These are phyloP conservation scores for Ustilago sp. DNA, from an alignment of 1,284 basidiomycete species.

Conservation along the genomic window DNA sequence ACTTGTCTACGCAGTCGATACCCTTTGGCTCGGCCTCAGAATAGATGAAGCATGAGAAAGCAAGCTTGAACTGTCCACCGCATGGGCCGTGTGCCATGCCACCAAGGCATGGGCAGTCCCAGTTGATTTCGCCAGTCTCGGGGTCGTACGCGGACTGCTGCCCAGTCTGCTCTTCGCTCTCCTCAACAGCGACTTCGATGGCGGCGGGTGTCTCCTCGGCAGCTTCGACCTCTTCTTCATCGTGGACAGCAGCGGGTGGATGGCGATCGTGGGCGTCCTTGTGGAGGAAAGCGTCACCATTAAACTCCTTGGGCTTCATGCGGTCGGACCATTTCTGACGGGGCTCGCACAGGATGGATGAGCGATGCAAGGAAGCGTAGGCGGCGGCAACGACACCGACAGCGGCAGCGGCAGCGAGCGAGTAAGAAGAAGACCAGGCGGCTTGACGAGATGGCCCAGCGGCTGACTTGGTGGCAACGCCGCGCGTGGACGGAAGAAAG, in stretches of 20 bases:
- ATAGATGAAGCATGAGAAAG: conserved; percentile 96
- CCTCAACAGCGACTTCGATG: conserved; percentile 55
- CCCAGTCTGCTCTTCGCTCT: conserved; percentile 37
- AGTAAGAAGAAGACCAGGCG: conserved; percentile 24
- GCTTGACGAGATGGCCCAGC: conserved; percentile 28
- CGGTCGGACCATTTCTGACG: conserved; percentile 38
- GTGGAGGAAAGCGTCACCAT: conserved; percentile 39
- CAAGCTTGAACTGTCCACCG: conserved; percentile 90
- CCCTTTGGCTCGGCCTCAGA: conserved; percentile 97
- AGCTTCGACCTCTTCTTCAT: conserved; percentile 25
- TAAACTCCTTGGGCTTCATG: conserved; percentile 42
- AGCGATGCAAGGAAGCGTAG: conserved; percentile 24
- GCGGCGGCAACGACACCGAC: conserved; percentile 26
- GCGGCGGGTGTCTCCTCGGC: conserved; percentile 43
- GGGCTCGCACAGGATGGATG: conserved; percentile 33
- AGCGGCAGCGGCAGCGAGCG: conserved; percentile 18
- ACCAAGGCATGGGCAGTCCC: conserved; percentile 79
- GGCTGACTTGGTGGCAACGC: conserved; percentile 33
- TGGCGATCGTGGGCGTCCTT: conserved; percentile 32
- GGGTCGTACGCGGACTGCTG: conserved; percentile 78
- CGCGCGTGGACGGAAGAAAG: conserved; percentile 17
- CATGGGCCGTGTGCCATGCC: conserved; percentile 99
- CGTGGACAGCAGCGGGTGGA: conserved; percentile 21
- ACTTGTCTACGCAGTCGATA: conserved; percentile 96
- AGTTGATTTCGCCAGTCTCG: conserved; percentile 78